Evolutionary conservation across 169 alveolate species (phyloP).

Genomic region (Cryptosporidium sp.): DNA sequence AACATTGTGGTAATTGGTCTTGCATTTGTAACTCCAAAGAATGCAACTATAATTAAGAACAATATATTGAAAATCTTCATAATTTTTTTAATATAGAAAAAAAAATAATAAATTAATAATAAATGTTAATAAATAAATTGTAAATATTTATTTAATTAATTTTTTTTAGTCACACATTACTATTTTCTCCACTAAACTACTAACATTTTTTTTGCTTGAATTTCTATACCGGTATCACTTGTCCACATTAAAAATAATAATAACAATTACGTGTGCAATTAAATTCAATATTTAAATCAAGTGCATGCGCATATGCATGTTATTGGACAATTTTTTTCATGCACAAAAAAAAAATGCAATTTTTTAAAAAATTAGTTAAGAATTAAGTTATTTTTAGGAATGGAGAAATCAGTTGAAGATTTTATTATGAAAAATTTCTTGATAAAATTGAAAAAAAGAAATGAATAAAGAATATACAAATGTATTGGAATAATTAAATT

Average conservation of each 20-base stretch:
- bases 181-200: not conserved
- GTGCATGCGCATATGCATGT: not conserved
- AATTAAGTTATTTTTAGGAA: too few relatives aligned
- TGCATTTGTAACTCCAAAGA: slow-evolving; percentile 35
- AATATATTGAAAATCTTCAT: slow-evolving; percentile 25
- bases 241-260: not conserved
- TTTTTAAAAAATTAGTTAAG: not conserved
- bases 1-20: slow-evolving; percentile 37
- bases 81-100: not conserved
- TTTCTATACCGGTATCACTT: slow-evolving; percentile 12
- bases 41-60: not conserved
- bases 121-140: not conserved
- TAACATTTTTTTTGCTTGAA: not conserved
- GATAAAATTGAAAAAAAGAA: not conserved
- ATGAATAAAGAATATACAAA: not conserved
- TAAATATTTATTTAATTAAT: too few relatives aligned
- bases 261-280: not conserved
- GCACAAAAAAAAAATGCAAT: not conserved
- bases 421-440: too few relatives aligned
- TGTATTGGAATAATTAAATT: too few relatives aligned
- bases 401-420: not conserved
- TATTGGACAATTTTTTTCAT: not conserved
- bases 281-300: not conserved
- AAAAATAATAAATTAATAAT: not conserved
- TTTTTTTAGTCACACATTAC: not conserved